Evolutionary conservation across 345 rosid genomes (phyloP).

Genomic region (Leavenworthia alabamica): DNA sequence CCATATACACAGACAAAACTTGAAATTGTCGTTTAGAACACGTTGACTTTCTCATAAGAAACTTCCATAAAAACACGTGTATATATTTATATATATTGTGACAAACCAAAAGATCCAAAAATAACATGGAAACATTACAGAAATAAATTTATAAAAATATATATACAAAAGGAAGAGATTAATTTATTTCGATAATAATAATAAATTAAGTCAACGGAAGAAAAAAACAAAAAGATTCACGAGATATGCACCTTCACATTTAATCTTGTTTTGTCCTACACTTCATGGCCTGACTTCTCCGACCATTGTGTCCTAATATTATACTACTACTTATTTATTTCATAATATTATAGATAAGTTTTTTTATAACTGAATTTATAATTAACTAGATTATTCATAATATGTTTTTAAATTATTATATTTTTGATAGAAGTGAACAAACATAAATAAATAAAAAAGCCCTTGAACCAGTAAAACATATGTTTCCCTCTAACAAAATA

Average conservation of each 20-base stretch:
- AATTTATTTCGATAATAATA: too few species aligned
- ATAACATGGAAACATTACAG: constrained; percentile 5
- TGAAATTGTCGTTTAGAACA: constrained; percentile 22
- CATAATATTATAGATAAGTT: background rate
- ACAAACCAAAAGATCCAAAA: constrained; percentile 22
- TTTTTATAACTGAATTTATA: background rate
- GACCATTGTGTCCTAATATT: constrained; percentile 17
- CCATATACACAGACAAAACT: constrained; percentile 2
- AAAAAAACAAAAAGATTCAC: constrained; percentile 18
- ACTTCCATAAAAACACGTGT: constrained; percentile 28
- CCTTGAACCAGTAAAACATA: too few species aligned
- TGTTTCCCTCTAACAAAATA: too few species aligned
- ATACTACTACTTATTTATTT: too few species aligned
- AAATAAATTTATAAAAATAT: background rate
- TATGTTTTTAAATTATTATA: background rate
- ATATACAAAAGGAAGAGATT: constrained; percentile 18
- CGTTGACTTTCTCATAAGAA: constrained; percentile 25
- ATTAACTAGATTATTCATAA: background rate
- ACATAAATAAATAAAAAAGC: too few species aligned
- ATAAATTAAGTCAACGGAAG: too few species aligned
- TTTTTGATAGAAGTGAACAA: too few species aligned
- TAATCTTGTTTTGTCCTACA: constrained; percentile 17
- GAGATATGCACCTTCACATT: constrained; percentile 25
- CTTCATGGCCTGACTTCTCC: constrained; percentile 27
- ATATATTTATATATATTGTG: constrained; percentile 7